These are phyloP conservation scores for Zygosaccharomyces bailii DNA, from an alignment of 805 yeast species.

Conservation along the genomic window DNA sequence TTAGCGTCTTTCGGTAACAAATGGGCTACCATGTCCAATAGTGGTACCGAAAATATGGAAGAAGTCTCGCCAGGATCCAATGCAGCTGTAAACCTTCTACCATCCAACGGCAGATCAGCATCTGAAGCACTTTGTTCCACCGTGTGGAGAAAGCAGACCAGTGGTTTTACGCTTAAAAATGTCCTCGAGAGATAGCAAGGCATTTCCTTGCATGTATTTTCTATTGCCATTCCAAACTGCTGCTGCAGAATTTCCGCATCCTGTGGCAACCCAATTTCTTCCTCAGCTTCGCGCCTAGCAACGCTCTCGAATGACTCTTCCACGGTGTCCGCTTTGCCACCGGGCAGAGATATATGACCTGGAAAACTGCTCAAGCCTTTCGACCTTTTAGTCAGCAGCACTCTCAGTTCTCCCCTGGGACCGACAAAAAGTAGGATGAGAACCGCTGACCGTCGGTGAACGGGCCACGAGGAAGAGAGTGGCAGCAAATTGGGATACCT, in stretches of 20 bases:
- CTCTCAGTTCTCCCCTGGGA: slow-evolving; percentile 67
- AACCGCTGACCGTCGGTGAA: slow-evolving; percentile 72
- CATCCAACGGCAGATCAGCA: slow-evolving; percentile 34
- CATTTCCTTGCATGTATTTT: slow-evolving; percentile 50
- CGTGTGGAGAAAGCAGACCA: slow-evolving; percentile 58
- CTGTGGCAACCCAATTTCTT: slow-evolving; percentile 74
- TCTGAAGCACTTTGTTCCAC: slow-evolving; percentile 24
- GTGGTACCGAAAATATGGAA: slow-evolving; percentile 65
- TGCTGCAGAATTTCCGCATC: slow-evolving; percentile 43
- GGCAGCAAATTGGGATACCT: slow-evolving; percentile 21
- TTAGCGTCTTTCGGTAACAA: neutral
- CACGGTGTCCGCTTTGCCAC: slow-evolving; percentile 80
- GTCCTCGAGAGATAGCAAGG: slow-evolving; percentile 85
- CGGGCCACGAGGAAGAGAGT: slow-evolving; percentile 64
- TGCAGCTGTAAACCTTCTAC: slow-evolving; percentile 36
- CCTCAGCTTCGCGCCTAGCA: slow-evolving; percentile 79
- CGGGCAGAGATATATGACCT: slow-evolving; percentile 91
- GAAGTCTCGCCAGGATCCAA: slow-evolving; percentile 78
- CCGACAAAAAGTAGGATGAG: slow-evolving; percentile 72
- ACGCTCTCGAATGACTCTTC: slow-evolving; percentile 66
- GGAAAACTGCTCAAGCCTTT: slow-evolving; percentile 67
- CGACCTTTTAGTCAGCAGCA: slow-evolving; percentile 75
- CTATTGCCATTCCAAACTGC: slow-evolving; percentile 54
- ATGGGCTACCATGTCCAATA: slow-evolving; percentile 50
- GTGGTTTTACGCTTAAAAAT: slow-evolving; percentile 77